Conservation (phyloP, 768 basidiomycete species). For the Polyporus arcularius region DNA sequence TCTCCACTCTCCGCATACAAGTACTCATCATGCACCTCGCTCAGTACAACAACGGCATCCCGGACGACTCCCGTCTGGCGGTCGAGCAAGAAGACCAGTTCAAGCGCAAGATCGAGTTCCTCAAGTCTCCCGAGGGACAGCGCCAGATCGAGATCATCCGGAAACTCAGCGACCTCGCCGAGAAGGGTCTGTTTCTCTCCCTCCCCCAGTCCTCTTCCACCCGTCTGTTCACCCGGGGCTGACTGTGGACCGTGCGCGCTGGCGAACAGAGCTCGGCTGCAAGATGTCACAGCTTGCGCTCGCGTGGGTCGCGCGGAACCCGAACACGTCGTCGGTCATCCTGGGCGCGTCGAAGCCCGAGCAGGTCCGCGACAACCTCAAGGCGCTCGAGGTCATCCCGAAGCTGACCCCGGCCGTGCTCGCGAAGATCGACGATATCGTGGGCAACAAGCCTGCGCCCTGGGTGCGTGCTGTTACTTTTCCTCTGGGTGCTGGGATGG, state of each 20-base stretch:
- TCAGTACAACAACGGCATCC: conserved; percentile 75
- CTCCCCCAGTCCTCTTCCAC: background rate
- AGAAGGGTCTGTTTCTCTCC: conserved; percentile 39
- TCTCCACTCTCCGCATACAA: too few species aligned
- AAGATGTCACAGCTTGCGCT: conserved; percentile 68
- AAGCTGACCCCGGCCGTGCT: conserved; percentile 69
- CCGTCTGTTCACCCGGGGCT: background rate
- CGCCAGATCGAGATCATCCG: conserved; percentile 71
- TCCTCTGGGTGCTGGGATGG: background rate
- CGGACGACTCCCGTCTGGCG: conserved; percentile 69
- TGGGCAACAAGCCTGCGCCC: conserved; percentile 51
- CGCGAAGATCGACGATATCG: conserved; percentile 65
- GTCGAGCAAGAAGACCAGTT: conserved; percentile 44
- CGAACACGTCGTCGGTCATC: conserved; percentile 66
- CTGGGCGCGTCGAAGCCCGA: conserved; percentile 64
- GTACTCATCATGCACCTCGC: background rate
- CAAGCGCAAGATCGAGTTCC: conserved; percentile 52
- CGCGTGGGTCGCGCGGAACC: conserved; percentile 69
- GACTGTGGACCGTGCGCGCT: background rate
- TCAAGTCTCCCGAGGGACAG: conserved; percentile 58
- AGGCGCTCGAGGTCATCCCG: conserved; percentile 72
- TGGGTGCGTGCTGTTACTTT: conserved; percentile 33
- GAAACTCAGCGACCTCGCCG: conserved; percentile 64
- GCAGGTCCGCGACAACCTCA: conserved; percentile 67
- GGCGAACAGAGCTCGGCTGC: conserved; percentile 49